A percentile compares a stretch with the other conserved stretches of the same genome.
These are phyloP conservation scores for Pseudogymnoascus sp. DNA, from an alignment of 2,329 filamentous ascomycete species.

Conservation along the genomic window DNA sequence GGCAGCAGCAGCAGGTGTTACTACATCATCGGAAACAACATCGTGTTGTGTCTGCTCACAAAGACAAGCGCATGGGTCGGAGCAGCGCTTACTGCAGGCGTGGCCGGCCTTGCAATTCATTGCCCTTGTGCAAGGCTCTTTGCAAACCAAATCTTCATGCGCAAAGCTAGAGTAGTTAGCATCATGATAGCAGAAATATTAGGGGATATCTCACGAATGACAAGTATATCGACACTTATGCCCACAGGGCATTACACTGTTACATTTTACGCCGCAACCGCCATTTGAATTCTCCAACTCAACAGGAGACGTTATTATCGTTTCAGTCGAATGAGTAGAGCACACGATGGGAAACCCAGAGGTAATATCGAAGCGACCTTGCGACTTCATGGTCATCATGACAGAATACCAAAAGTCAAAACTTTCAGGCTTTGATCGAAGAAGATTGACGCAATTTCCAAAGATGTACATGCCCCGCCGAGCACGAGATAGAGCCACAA, in stretches of 20 bases:
- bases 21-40: not conserved
- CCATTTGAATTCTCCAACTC: constrained; percentile 47
- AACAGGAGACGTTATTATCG: constrained; percentile 42
- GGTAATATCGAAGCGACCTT: constrained; percentile 26
- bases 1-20: not conserved
- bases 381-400: constrained; percentile 33
- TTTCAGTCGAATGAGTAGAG: constrained; percentile 45
- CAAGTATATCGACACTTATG: constrained; percentile 25
- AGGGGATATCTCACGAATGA: constrained; percentile 18
- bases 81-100: not conserved
- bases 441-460: constrained; percentile 55
- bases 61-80: not conserved
- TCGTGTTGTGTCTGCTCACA: not conserved
- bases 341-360: constrained; percentile 56
- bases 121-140: constrained; percentile 17
- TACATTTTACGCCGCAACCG: constrained; percentile 43
- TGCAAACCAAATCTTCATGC: constrained; percentile 22
- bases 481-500: constrained; percentile 59
- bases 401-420: constrained; percentile 28
- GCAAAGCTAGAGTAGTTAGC: constrained; percentile 13
- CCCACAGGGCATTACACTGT: constrained; percentile 25
- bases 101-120: constrained; percentile 16
- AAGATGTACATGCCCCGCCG: constrained; percentile 77
- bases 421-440: constrained; percentile 15
- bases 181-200: not conserved